phyloP scores from a whole-genome alignment of 129 eudicot species.

The Heracleum sosnowskyi region DNA sequence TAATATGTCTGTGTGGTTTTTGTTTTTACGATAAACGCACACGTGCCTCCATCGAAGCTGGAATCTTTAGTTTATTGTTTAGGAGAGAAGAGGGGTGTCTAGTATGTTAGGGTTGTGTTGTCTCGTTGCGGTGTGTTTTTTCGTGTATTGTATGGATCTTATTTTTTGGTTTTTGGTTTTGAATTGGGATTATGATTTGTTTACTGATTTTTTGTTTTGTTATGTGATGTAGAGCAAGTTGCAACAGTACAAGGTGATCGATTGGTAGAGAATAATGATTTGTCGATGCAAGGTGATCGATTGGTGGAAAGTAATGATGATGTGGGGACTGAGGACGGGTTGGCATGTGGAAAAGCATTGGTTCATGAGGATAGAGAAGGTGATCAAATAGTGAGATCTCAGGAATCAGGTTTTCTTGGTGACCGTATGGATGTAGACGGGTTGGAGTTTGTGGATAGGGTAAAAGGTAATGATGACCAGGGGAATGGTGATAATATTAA shows the following conservation, averaged over 20 bases:
- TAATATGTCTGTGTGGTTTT: background rate
- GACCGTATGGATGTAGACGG: constrained; percentile 17
- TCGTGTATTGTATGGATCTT: no score
- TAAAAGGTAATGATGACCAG: constrained; percentile 1
- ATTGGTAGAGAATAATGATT: background rate
- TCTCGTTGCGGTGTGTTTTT: background rate
- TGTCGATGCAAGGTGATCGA: background rate
- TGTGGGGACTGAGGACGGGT: constrained; percentile 6
- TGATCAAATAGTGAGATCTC: constrained; percentile 17
- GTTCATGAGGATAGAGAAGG: constrained; percentile 18
- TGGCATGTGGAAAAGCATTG: constrained; percentile 18
- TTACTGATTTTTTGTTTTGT: background rate
- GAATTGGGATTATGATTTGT: background rate
- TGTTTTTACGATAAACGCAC: background rate
- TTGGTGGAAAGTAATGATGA: constrained; percentile 2
- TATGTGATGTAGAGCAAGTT: constrained; percentile 1
- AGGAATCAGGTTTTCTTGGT: constrained; percentile 12
- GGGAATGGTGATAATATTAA: constrained; percentile 5
- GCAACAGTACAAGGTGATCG: constrained; percentile 6
- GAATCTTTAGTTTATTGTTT: background rate
- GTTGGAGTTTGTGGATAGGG: constrained; percentile 9
- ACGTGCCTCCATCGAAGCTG: background rate
- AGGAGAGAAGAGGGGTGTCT: background rate
- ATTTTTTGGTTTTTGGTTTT: background rate
- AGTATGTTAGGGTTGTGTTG: background rate